These are phyloP conservation scores for Castanospermum australe DNA, from an alignment of 306 rosid species.

Conservation along the genomic window DNA sequence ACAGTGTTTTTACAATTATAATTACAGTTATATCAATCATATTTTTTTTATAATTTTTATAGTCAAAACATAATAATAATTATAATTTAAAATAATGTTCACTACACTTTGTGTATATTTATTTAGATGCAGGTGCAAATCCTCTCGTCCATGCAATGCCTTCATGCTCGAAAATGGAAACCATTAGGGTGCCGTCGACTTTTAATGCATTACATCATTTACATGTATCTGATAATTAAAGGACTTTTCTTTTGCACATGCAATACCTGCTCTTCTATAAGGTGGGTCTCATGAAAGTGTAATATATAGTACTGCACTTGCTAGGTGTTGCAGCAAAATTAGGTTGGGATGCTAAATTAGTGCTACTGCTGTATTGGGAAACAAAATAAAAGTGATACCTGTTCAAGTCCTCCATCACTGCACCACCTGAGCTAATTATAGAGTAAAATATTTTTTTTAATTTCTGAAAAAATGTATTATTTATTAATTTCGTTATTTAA, in stretches of 20 bases:
- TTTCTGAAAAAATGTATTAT: too few species aligned
- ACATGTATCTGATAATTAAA: too few species aligned
- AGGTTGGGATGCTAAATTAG: not conserved
- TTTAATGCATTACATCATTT: too few species aligned
- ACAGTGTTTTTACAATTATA: too few species aligned
- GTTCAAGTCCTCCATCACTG: not conserved
- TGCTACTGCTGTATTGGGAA: not conserved
- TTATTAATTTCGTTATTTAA: too few species aligned
- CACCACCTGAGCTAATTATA: not conserved
- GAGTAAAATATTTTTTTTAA: too few species aligned
- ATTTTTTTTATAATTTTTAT: too few species aligned
- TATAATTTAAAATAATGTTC: too few species aligned
- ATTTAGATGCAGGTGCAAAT: not conserved
- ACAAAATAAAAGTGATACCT: not conserved
- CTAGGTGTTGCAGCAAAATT: not conserved
- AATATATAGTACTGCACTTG: not conserved
- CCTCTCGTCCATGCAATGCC: not conserved
- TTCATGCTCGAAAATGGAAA: not conserved
- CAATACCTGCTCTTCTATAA: not conserved
- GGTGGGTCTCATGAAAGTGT: not conserved
- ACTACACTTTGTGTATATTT: too few species aligned
- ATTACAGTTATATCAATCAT: too few species aligned
- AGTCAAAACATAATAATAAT: too few species aligned
- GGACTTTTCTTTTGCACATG: not conserved
- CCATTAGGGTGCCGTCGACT: not conserved